Percentiles rank a stretch among this genome's conserved stretches.
Evolutionary conservation across 169 alveolate species (phyloP).

Genomic region (Plasmodium sp.): DNA sequence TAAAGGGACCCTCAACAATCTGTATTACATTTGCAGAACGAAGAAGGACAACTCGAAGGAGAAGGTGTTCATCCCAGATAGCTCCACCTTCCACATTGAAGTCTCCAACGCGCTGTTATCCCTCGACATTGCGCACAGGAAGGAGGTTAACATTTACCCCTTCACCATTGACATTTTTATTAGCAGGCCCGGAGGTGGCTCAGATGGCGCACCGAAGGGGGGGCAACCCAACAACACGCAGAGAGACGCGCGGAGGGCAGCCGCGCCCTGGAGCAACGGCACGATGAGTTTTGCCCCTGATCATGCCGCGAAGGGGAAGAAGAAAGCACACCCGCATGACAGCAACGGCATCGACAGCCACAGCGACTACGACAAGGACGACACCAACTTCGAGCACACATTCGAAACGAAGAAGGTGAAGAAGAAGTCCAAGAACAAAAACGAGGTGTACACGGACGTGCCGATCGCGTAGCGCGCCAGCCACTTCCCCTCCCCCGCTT

Average conservation of each 20-base stretch:
- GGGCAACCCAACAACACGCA: neutral
- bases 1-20: conserved; percentile 26
- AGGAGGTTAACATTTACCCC: conserved; percentile 83
- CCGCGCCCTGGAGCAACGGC: neutral
- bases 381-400: conserved; percentile 63
- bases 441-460: conserved; percentile 68
- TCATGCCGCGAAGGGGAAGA: neutral
- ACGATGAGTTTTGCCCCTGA: neutral
- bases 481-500: neutral
- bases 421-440: conserved; percentile 53
- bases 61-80: conserved; percentile 81
- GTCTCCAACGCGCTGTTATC: conserved; percentile 83
- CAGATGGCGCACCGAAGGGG: conserved; percentile 4
- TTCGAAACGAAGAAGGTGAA: conserved; percentile 57
- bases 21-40: conserved; percentile 58
- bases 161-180: conserved; percentile 86
- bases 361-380: conserved; percentile 6
- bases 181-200: conserved; percentile 74
- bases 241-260: neutral
- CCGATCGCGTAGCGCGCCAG: conserved; percentile 11
- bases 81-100: conserved; percentile 87
- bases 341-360: neutral
- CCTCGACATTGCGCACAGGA: conserved; percentile 81
- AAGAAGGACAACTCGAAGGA: conserved; percentile 73
- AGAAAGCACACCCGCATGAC: neutral